Conservation (phyloP, 768 basidiomycete species). For the Tylopilus sp. region DNA sequence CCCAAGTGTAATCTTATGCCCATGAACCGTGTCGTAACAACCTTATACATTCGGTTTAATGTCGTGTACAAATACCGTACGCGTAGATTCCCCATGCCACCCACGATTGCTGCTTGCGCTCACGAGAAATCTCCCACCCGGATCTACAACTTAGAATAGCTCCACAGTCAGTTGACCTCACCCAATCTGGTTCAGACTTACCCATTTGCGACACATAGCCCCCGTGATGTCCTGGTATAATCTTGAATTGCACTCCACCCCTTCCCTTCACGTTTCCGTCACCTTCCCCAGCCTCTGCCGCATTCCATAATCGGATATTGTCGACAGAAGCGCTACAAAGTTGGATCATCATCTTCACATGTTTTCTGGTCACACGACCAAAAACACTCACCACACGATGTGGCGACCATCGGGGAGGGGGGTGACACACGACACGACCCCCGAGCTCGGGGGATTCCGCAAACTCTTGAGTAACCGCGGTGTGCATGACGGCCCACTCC, state of each 20-base stretch:
- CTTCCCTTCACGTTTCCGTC: slow-evolving; percentile 60
- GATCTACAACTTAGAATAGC: slow-evolving; percentile 69
- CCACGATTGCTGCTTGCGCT: slow-evolving; percentile 93
- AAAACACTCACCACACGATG: slow-evolving; percentile 72
- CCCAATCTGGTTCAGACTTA: slow-evolving; percentile 42
- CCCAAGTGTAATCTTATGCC: slow-evolving; percentile 26
- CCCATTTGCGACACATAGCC: slow-evolving; percentile 91
- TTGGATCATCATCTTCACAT: slow-evolving; percentile 20
- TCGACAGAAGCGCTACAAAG: slow-evolving; percentile 78
- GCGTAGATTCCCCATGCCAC: slow-evolving; percentile 89
- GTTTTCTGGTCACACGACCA: slow-evolving; percentile 12
- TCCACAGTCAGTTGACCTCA: slow-evolving; percentile 21
- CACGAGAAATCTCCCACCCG: slow-evolving; percentile 78
- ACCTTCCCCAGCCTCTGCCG: slow-evolving; percentile 66
- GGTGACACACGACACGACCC: slow-evolving; percentile 87
- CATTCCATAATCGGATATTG: slow-evolving; percentile 93
- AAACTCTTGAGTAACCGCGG: slow-evolving; percentile 80
- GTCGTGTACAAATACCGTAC: slow-evolving; percentile 88
- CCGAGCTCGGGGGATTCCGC: slow-evolving; percentile 83
- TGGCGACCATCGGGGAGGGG: slow-evolving; percentile 92
- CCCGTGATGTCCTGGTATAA: slow-evolving; percentile 94
- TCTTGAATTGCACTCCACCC: slow-evolving; percentile 85
- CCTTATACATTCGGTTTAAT: slow-evolving; percentile 50
- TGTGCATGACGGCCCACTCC: slow-evolving; percentile 54
- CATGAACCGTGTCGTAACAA: slow-evolving; percentile 27